phyloP scores from a whole-genome alignment of 768 basidiomycete genomes.

The Naganishia antarctica region DNA sequence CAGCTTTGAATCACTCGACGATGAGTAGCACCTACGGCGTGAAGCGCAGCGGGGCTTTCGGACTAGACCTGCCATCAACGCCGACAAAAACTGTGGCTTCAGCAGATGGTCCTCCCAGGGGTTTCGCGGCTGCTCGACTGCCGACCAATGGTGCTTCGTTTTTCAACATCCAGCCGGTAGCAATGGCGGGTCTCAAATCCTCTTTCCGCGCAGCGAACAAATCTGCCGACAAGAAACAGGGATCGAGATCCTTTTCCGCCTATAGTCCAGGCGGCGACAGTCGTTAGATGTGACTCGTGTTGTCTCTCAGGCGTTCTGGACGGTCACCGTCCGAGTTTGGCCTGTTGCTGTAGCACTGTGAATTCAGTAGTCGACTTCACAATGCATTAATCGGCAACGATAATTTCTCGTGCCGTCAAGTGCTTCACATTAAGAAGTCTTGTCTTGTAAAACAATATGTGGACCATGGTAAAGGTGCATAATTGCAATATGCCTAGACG shows the following conservation, averaged over 20 bases:
- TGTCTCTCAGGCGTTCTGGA: too few species aligned
- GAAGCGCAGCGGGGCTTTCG: slow-evolving; percentile 11
- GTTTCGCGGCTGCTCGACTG: not conserved
- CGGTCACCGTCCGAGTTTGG: too few species aligned
- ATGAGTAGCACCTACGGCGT: not conserved
- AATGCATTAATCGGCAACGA: too few species aligned
- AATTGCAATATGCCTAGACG: too few species aligned
- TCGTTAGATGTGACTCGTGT: not conserved
- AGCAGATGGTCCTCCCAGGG: not conserved
- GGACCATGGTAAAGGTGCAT: too few species aligned
- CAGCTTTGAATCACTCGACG: slow-evolving; percentile 1
- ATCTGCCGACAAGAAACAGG: slow-evolving; percentile 12
- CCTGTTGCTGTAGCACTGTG: too few species aligned
- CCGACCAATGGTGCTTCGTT: slow-evolving; percentile 9
- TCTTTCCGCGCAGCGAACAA: not conserved
- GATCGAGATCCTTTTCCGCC: slow-evolving; percentile 5
- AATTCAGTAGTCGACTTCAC: too few species aligned
- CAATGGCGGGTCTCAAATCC: slow-evolving; percentile 13
- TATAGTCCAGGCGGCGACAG: slow-evolving; percentile 12
- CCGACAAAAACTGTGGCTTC: not conserved
- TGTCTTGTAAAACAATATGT: too few species aligned
- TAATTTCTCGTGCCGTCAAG: too few species aligned
- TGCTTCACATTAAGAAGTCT: too few species aligned
- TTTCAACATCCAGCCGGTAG: not conserved
- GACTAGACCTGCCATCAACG: slow-evolving; percentile 10